Base-by-base conservation (phyloP, 306 rosid species). In the Cucumis melo region DNA sequence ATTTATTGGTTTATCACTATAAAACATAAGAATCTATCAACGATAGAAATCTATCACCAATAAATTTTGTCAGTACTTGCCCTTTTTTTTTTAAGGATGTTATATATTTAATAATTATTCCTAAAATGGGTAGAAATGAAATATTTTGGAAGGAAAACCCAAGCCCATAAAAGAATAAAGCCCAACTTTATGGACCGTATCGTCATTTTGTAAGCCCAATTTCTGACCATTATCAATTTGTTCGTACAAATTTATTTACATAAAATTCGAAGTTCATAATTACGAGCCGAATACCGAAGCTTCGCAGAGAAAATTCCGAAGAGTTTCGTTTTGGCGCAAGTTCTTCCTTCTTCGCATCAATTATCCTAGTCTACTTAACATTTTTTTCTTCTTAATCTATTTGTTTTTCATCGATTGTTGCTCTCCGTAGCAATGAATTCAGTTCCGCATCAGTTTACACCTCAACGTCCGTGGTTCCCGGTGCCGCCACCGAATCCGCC, bases 401-500 rank as follows among this genome's bases (percentile, higher is more conserved):
- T 32, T 11, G 48, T 20, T 21, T 20, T 19, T 38, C 15, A 65
- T 19, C 20, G 29, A 38, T 19, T 53, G 1, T 24, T 10, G 53
- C 27, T 56, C 39, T 41, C 62, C 10, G 20, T 6, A 74, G 71
- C 58, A 60, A 88, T 91, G 97, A 86, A 91, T 80, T 81, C 80
- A 0, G 51, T 78, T 79, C 87, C 71, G 24, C 88, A 85, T 66
- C 96, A 85, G 14, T 80, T 84, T 12, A 41, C 65, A 2, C 80
- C 81, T 32, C 74, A 61, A 20, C 79, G 82, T 48, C 84, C 80
- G 2, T 84, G 87, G 85, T 79, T 87, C 78, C 87, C 86, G 2
- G 66, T 81, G 78, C 56, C 86, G 44, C 89, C 89, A 1, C 87
- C 90, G 10, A 81, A 81, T 78, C 87, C 50, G 15, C 91, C 90